Evolutionary conservation across 805 yeast species (phyloP), one percentile per base, ranked within the genome.

Genomic region (Saccharomyces eubayanus): DNA sequence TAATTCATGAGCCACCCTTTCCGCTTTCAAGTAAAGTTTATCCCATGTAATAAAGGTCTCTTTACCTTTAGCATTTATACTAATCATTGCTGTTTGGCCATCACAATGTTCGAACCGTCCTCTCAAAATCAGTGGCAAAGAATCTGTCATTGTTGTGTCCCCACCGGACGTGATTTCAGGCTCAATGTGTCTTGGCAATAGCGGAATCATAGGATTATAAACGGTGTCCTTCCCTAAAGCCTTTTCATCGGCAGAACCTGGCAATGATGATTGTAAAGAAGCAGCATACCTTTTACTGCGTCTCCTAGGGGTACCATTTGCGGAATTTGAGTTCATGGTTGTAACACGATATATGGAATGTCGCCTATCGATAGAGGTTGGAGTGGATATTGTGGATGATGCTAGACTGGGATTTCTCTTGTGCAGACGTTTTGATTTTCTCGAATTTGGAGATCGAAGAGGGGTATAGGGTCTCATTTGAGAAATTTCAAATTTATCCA

Each of bases 31-130:
- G 58, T 89, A 87, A 14, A 94, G 74, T 64, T 89, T 90, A 55
- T 89, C 97, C 99, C 99, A 94, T 0, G 92, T 76, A 12, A 92
- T 85, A 0, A 86, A 72, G 0, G 79, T 74, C 63, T 91, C 97
- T 65, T 89, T 91, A 5, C 97, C 97, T 60, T 81, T 86, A 2
- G 78, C 65, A 64, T 90, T 96, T 12, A 94, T 73, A 1, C 83
- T 79, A 47, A 84, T 70, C 45, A 92, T 76, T 0, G 97, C 97
- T 9, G 77, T 74, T 53, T 87, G 90, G 51, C 81, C 81, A 16
- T 78, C 78, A 57, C 83, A 83, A 3, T 81, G 71, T 16, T 78
- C 74, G 3, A 89, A 95, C 40, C 99, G 74, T 53, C 82, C 84
- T 47, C 91, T 74, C 54, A 94, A 72, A 14, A 89, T 84, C 6